Percentiles rank a stretch among this genome's conserved stretches.
Conservation (phyloP, 208 protist species). For the Trypanosoma mega region DNA sequence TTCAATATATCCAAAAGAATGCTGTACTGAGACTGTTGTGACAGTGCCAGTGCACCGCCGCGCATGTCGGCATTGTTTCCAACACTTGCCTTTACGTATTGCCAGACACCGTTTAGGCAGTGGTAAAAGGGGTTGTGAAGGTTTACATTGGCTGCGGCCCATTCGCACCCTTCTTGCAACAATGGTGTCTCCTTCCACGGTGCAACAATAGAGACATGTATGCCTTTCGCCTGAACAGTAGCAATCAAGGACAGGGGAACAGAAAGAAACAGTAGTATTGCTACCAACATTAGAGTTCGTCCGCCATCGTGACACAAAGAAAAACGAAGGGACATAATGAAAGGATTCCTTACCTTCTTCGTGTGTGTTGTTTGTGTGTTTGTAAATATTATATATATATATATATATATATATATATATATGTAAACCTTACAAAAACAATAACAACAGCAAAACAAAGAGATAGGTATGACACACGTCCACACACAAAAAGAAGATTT, state of each 20-base stretch:
- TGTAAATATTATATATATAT: too few species aligned
- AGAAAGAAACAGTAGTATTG: slow-evolving; percentile 5
- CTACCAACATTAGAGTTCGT: background rate
- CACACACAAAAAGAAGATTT: background rate
- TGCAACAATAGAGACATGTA: slow-evolving; percentile 45
- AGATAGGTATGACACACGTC: background rate
- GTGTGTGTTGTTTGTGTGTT: too few species aligned
- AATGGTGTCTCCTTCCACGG: slow-evolving; percentile 67
- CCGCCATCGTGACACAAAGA: background rate
- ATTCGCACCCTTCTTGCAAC: slow-evolving; percentile 69
- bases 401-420: too few species aligned
- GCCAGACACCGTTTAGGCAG: slow-evolving; percentile 48
- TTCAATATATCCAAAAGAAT: slow-evolving; percentile 22
- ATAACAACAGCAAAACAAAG: background rate
- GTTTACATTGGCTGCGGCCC: slow-evolving; percentile 22
- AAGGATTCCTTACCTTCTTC: too few species aligned
- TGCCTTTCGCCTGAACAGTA: slow-evolving; percentile 30
- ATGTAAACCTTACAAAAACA: too few species aligned
- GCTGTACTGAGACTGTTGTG: slow-evolving; percentile 42
- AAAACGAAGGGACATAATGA: too few species aligned
- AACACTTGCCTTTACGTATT: background rate
- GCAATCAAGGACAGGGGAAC: background rate
- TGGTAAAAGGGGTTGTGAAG: slow-evolving; percentile 29
- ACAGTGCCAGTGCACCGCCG: slow-evolving; percentile 16
- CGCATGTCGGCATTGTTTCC: background rate